phyloP scores from a whole-genome alignment of 2,329 filamentous ascomycete species.

The Microdochium nivale region DNA sequence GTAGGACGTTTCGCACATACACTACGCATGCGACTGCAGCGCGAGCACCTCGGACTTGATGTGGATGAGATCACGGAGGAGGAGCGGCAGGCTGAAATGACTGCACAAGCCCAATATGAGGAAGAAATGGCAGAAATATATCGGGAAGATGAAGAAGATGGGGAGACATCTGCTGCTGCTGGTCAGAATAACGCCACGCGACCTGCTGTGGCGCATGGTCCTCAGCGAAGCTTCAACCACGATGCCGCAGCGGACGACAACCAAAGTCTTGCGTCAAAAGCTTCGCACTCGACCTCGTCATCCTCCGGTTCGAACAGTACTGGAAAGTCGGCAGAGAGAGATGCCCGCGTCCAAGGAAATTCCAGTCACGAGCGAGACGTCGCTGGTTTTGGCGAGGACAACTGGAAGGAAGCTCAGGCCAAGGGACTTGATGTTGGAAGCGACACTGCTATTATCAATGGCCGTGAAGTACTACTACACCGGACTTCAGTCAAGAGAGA shows the following conservation, averaged over 20 bases:
- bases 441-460: conserved; percentile 60
- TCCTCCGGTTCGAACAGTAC: conserved; percentile 23
- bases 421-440: conserved; percentile 54
- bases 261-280: conserved; percentile 6
- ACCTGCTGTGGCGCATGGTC: conserved; percentile 1
- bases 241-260: conserved; percentile 11
- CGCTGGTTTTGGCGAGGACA: conserved; percentile 67
- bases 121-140: conserved; percentile 57
- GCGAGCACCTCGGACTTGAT: conserved; percentile 92
- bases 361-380: conserved; percentile 64
- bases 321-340: conserved; percentile 19
- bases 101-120: conserved; percentile 45
- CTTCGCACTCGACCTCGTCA: conserved; percentile 10
- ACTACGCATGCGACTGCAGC: conserved; percentile 86
- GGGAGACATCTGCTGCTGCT: conserved; percentile 8
- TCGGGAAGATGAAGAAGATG: conserved; percentile 30
- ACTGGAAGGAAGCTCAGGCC: conserved; percentile 58
- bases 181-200: conserved; percentile 4
- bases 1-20: conserved; percentile 92
- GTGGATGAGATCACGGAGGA: conserved; percentile 85
- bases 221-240: conserved; percentile 19
- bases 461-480: conserved; percentile 64
- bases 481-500: conserved; percentile 3
- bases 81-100: conserved; percentile 59
- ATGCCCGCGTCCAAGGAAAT: conserved; percentile 52